A percentile compares a stretch with the other conserved stretches of the same genome.
phyloP scores from a whole-genome alignment of 2,329 filamentous ascomycete species.

The Cordyceps cateniannulata region DNA sequence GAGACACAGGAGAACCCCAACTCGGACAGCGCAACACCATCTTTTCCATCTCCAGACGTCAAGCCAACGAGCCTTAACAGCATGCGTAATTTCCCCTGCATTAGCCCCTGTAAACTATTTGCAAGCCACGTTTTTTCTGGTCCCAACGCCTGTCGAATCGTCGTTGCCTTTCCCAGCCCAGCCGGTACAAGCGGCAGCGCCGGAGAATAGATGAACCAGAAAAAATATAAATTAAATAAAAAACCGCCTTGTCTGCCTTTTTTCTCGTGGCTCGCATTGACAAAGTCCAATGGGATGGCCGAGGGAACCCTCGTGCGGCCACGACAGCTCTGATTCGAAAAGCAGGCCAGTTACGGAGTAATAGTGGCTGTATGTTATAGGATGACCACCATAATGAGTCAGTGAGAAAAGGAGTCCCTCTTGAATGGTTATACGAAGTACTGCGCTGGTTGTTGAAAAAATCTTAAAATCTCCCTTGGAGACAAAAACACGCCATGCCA shows the following conservation, averaged over 20 bases:
- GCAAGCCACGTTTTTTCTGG: slow-evolving; percentile 6
- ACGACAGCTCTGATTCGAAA: not conserved
- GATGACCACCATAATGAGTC: not conserved
- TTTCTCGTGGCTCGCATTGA: not conserved
- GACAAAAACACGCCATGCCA: not conserved
- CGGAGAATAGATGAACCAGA: not conserved
- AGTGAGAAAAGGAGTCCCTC: not conserved
- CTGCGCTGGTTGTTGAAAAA: not conserved
- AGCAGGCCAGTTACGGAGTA: not conserved
- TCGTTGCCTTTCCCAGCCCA: not conserved
- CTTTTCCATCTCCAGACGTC: not conserved
- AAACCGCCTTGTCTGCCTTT: not conserved
- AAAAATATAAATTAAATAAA: not conserved
- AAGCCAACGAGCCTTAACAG: not conserved
- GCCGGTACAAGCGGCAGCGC: not conserved
- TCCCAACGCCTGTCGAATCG: not conserved
- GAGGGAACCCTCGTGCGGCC: not conserved
- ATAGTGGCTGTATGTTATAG: not conserved
- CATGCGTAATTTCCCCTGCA: slow-evolving; percentile 8
- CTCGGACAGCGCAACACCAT: too few relatives aligned
- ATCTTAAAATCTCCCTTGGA: not conserved
- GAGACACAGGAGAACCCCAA: not conserved
- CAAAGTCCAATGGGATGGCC: not conserved
- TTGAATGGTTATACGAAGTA: too few relatives aligned
- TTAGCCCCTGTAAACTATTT: slow-evolving; percentile 5